Conservation (phyloP, 352 stramenopile species). For the Phytophthora pisi region DNA sequence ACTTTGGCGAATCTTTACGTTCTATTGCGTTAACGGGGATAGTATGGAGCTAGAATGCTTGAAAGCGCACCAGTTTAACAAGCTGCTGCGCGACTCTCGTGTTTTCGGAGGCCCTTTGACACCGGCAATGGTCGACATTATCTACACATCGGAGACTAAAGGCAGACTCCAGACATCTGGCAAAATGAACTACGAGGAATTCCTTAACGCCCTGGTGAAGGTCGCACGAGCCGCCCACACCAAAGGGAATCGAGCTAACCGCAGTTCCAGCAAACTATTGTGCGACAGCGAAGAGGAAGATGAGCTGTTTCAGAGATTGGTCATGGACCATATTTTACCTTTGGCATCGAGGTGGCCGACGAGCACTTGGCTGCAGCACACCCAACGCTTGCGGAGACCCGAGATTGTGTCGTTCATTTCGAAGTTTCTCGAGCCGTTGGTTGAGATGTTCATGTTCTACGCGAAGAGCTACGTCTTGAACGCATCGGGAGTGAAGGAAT, state of each 20-base stretch:
- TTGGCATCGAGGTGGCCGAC: conserved; percentile 63
- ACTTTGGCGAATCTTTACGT: conserved; percentile 82
- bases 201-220: conserved; percentile 78
- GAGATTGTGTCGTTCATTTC: conserved; percentile 68
- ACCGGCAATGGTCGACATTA: conserved; percentile 75
- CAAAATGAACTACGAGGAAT: conserved; percentile 83
- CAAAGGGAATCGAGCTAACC: conserved; percentile 34
- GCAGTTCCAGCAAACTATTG: conserved; percentile 34
- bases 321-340: conserved; percentile 67
- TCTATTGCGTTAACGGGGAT: conserved; percentile 82
- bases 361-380: conserved; percentile 56
- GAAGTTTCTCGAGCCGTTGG: conserved; percentile 68
- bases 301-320: conserved; percentile 56
- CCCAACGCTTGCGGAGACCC: conserved; percentile 43
- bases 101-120: conserved; percentile 61
- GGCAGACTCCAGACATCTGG: conserved; percentile 58
- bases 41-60: conserved; percentile 75
- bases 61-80: conserved; percentile 78
- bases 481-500: conserved; percentile 51
- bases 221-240: conserved; percentile 50
- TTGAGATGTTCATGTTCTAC: conserved; percentile 85
- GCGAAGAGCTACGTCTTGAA: conserved; percentile 60
- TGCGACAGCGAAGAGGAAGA: conserved; percentile 57
- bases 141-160: conserved; percentile 83
- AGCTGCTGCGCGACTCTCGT: conserved; percentile 62